A percentile compares a stretch with the other conserved stretches of the same genome.
These are phyloP conservation scores for Prunus mongolica DNA, from an alignment of 306 rosid species.

Conservation along the genomic window DNA sequence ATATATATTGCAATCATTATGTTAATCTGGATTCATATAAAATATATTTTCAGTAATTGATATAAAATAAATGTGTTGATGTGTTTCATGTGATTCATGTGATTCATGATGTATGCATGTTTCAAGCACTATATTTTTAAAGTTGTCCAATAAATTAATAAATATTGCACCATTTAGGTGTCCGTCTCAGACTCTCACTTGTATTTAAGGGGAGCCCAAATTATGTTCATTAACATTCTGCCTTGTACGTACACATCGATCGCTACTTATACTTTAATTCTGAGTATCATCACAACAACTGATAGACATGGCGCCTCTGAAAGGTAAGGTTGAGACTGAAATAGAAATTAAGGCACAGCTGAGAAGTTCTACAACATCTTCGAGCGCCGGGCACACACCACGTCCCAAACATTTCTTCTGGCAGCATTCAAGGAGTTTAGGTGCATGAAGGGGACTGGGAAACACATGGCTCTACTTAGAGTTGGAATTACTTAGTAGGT, in stretches of 20 bases:
- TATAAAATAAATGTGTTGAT: neutral
- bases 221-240: neutral
- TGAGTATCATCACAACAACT: neutral
- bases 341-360: conserved; percentile 22
- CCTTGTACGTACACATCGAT: neutral
- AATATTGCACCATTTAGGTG: neutral
- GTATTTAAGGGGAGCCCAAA: neutral
- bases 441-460: conserved; percentile 46
- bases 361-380: conserved; percentile 27
- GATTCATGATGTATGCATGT: neutral
- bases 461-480: conserved; percentile 27
- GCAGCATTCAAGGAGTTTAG: conserved; percentile 18
- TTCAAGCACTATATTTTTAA: neutral
- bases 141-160: neutral
- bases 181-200: neutral
- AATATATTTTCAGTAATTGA: too few species aligned
- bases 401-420: conserved; percentile 21
- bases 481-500: conserved; percentile 27
- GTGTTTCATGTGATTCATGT: neutral
- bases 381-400: conserved; percentile 9
- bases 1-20: too few species aligned
- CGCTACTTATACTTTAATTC: too few species aligned
- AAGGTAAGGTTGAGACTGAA: conserved; percentile 29
- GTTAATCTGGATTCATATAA: too few species aligned
- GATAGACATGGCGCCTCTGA: conserved; percentile 2